These are phyloP conservation scores for Ochetophila trinervis DNA, from an alignment of 306 rosid genomes.

Conservation along the genomic window DNA sequence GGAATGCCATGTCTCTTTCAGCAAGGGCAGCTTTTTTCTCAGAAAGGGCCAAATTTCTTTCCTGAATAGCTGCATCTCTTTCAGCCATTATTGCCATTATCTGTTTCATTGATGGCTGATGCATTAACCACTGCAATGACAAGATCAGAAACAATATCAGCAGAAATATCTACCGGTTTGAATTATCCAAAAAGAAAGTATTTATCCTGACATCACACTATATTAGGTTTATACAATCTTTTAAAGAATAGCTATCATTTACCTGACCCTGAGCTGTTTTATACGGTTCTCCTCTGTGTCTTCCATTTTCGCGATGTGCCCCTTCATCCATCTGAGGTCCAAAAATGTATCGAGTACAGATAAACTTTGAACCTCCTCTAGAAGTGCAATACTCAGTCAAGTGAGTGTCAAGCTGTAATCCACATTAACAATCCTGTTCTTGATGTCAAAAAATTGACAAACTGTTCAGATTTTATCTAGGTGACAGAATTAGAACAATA, in stretches of 20 bases:
- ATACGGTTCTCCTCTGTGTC: constrained; percentile 84
- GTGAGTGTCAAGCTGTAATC: constrained; percentile 15
- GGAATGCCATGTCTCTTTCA: constrained; percentile 85
- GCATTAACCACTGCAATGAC: constrained; percentile 88
- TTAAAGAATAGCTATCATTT: constrained; percentile 10
- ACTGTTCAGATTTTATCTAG: constrained; percentile 3
- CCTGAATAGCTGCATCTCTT: constrained; percentile 91
- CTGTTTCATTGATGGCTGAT: constrained; percentile 95
- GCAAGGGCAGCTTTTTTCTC: constrained; percentile 90
- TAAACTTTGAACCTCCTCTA: constrained; percentile 20
- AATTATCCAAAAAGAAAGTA: not conserved
- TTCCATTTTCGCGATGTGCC: constrained; percentile 87
- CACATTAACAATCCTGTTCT: constrained; percentile 29
- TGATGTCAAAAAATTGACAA: not conserved
- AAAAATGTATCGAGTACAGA: constrained; percentile 28
- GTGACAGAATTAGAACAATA: not conserved
- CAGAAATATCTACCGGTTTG: not conserved
- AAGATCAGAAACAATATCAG: constrained; percentile 2
- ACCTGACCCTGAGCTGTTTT: constrained; percentile 97
- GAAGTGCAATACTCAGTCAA: constrained; percentile 18
- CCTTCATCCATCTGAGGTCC: constrained; percentile 75
- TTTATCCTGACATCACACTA: constrained; percentile 6
- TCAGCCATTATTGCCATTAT: constrained; percentile 90
- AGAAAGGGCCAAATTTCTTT: constrained; percentile 82
- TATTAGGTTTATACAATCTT: not conserved